Percentiles rank a stretch among this genome's conserved stretches.
Conservation (phyloP, 208 protist genomes). For the Ichthyophonus hoferi region DNA sequence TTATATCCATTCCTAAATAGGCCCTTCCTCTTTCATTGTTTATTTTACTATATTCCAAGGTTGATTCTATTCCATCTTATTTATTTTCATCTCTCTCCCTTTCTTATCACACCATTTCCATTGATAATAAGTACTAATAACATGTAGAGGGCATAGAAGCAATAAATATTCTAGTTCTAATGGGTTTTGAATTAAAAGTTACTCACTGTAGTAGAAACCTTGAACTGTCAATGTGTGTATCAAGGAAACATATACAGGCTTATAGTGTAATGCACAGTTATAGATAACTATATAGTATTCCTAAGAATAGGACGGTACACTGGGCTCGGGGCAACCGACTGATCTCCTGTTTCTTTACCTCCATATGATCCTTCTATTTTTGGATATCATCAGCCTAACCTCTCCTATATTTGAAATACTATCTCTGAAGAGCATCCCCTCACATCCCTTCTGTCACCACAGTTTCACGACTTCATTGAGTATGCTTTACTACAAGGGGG, state of each 20-base stretch:
- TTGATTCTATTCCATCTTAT: too few relatives aligned
- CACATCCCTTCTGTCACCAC: background rate
- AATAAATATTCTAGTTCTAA: too few relatives aligned
- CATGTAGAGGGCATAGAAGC: too few relatives aligned
- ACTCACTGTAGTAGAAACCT: too few relatives aligned
- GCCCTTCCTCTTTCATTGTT: background rate
- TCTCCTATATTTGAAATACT: too few relatives aligned
- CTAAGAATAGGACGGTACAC: background rate
- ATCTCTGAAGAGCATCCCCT: background rate
- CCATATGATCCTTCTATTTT: background rate
- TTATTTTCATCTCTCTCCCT: background rate
- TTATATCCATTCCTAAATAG: background rate
- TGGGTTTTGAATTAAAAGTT: too few relatives aligned
- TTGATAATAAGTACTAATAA: background rate
- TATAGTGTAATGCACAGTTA: too few relatives aligned
- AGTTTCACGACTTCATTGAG: slow-evolving; percentile 14
- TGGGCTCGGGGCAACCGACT: background rate
- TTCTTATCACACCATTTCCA: background rate
- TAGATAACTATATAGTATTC: background rate
- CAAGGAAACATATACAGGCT: too few relatives aligned
- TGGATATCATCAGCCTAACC: too few relatives aligned
- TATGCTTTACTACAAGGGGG: background rate
- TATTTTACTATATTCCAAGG: background rate
- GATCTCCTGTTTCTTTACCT: background rate
- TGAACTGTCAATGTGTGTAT: too few relatives aligned